Percentiles rank a stretch among this genome's conserved stretches.
phyloP scores from a whole-genome alignment of 169 alveolate genomes.

The Cyclospora cayetanensis region DNA sequence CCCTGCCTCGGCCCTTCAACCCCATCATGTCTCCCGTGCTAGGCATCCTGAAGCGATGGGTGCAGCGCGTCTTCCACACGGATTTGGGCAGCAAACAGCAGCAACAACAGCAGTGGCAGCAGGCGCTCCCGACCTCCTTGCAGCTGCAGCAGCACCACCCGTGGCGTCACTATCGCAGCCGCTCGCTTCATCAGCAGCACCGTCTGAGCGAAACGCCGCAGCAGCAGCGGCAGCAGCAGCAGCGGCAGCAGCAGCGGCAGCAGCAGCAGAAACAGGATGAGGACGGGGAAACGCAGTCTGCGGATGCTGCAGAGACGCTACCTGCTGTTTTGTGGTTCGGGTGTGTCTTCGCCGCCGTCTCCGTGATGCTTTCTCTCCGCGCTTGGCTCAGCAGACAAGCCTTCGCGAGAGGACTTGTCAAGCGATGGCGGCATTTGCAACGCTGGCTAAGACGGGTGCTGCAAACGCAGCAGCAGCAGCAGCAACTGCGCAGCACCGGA shows the following conservation, averaged over 20 bases:
- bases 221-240: background rate
- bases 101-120: constrained; percentile 52
- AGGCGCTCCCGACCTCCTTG: background rate
- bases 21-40: constrained; percentile 55
- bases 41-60: constrained; percentile 10
- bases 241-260: constrained; percentile 38
- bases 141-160: constrained; percentile 14
- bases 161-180: constrained; percentile 37
- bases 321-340: background rate
- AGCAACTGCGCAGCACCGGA: background rate
- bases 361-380: background rate
- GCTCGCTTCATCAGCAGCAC: background rate
- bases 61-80: constrained; percentile 53
- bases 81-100: constrained; percentile 34
- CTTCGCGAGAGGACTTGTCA: background rate
- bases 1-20: constrained; percentile 27
- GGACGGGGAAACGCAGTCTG: background rate
- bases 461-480: constrained; percentile 27
- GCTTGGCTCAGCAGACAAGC: background rate
- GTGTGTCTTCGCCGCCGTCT: background rate
- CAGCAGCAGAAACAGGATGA: constrained; percentile 5
- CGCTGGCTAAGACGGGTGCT: constrained; percentile 3
- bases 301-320: background rate
- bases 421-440: background rate
- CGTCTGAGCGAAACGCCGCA: background rate